phyloP scores from a whole-genome alignment of 176 grass and related monocot genomes.

The Rhipidocladum racemiflorum region DNA sequence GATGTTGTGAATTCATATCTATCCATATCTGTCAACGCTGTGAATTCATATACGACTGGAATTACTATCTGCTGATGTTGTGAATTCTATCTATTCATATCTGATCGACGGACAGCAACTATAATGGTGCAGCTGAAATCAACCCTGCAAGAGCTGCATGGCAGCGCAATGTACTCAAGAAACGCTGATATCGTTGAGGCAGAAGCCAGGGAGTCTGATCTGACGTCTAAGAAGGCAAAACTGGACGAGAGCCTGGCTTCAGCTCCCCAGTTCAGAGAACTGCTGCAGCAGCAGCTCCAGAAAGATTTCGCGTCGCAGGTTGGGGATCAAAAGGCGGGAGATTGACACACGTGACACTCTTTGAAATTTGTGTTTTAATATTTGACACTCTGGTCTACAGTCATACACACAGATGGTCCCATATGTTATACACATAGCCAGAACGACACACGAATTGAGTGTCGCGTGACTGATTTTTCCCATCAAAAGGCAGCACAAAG shows the following conservation, averaged over 20 bases:
- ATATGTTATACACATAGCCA: too few relatives aligned
- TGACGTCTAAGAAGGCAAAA: constrained; percentile 61
- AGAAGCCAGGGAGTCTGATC: constrained; percentile 65
- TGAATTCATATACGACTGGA: not conserved
- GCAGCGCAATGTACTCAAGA: constrained; percentile 38
- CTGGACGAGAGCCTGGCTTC: constrained; percentile 53
- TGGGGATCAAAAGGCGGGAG: constrained; percentile 31
- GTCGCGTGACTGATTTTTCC: too few relatives aligned
- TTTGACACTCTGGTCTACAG: too few relatives aligned
- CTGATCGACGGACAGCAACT: constrained; percentile 3
- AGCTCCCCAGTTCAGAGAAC: constrained; percentile 48
- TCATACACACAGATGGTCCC: too few relatives aligned
- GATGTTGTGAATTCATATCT: not conserved
- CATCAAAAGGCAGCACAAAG: too few relatives aligned
- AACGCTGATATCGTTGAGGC: constrained; percentile 48
- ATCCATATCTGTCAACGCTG: not conserved
- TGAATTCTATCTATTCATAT: not conserved
- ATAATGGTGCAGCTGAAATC: constrained; percentile 57
- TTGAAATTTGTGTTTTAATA: too few relatives aligned
- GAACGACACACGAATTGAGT: too few relatives aligned
- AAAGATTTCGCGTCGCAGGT: constrained; percentile 47
- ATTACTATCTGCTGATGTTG: not conserved
- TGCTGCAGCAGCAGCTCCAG: constrained; percentile 77
- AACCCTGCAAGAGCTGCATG: constrained; percentile 51
- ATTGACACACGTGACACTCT: too few relatives aligned